A percentile compares a stretch with the other conserved stretches of the same genome.
Evolutionary conservation across 495 filamentous ascomycete genomes (phyloP).

Genomic region (Parachaetomium inaequale): DNA sequence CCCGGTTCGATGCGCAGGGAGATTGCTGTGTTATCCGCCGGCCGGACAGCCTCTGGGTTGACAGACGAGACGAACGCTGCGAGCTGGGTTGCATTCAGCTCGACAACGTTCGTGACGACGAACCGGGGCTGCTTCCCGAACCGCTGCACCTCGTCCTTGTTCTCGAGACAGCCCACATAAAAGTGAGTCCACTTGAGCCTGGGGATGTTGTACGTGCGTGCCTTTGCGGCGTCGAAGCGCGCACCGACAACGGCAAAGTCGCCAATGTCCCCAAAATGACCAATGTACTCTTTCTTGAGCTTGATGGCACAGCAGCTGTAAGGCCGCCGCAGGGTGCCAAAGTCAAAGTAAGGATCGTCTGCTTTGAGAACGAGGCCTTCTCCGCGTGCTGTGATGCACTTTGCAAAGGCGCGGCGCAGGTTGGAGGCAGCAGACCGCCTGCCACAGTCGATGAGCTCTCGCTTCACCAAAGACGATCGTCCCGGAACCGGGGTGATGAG

Average conservation of each 20-base stretch:
- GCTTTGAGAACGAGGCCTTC: slow-evolving; percentile 81
- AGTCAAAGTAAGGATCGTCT: slow-evolving; percentile 73
- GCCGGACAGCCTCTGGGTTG: slow-evolving; percentile 34
- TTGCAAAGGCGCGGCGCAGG: slow-evolving; percentile 61
- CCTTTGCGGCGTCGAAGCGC: slow-evolving; percentile 59
- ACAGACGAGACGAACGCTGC: slow-evolving; percentile 32
- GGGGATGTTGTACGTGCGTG: slow-evolving; percentile 43
- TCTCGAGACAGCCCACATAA: slow-evolving; percentile 70
- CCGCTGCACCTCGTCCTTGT: slow-evolving; percentile 60
- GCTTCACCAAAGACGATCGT: slow-evolving; percentile 56
- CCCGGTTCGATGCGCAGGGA: slow-evolving; percentile 32
- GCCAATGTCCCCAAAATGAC: slow-evolving; percentile 70
- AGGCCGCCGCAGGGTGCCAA: slow-evolving; percentile 33
- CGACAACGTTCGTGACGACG: slow-evolving; percentile 55
- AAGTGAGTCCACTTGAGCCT: slow-evolving; percentile 71
- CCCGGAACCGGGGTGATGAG: slow-evolving; percentile 56
- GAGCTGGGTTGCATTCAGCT: slow-evolving; percentile 39
- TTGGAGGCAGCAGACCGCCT: slow-evolving; percentile 39
- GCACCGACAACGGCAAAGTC: slow-evolving; percentile 78
- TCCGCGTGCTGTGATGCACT: slow-evolving; percentile 58
- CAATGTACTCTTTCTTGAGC: slow-evolving; percentile 88
- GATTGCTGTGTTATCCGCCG: slow-evolving; percentile 32
- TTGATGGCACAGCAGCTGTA: slow-evolving; percentile 65
- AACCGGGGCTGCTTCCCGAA: slow-evolving; percentile 56
- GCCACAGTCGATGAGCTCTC: slow-evolving; percentile 61